Percentiles rank a stretch among this genome's conserved stretches.
Conservation (phyloP, 2,329 filamentous ascomycete species). For the Aspergillus brunneoviolaceus region DNA sequence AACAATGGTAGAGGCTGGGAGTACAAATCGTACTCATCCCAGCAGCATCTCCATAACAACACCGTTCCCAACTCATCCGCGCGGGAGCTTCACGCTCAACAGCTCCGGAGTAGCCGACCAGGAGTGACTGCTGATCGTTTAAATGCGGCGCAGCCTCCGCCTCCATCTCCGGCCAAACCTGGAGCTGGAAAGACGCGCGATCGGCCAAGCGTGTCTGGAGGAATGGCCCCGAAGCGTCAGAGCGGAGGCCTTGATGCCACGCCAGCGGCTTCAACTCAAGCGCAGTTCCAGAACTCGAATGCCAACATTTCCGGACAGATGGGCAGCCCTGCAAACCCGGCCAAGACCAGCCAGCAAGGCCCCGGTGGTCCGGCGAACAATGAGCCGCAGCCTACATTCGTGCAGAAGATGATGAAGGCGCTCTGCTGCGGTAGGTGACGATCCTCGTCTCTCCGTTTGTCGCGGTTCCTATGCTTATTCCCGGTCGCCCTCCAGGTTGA, state of each 20-base stretch:
- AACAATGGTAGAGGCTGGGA: slow-evolving; percentile 93
- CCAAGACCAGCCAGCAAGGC: slow-evolving; percentile 58
- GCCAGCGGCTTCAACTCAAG: slow-evolving; percentile 86
- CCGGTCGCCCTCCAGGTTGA: slow-evolving; percentile 35
- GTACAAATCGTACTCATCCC: slow-evolving; percentile 67
- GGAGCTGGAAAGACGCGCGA: slow-evolving; percentile 69
- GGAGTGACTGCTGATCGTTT: slow-evolving; percentile 80
- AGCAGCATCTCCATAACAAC: slow-evolving; percentile 77
- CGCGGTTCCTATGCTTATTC: slow-evolving; percentile 22
- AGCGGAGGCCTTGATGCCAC: slow-evolving; percentile 69
- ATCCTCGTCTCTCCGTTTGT: slow-evolving; percentile 15
- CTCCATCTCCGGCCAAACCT: slow-evolving; percentile 78
- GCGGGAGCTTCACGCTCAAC: slow-evolving; percentile 74
- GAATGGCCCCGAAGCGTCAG: slow-evolving; percentile 71
- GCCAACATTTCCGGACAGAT: slow-evolving; percentile 72
- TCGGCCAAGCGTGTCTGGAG: slow-evolving; percentile 75
- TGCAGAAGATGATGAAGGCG: slow-evolving; percentile 90
- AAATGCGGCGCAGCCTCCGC: slow-evolving; percentile 89
- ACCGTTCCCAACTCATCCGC: slow-evolving; percentile 76
- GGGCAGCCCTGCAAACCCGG: slow-evolving; percentile 57
- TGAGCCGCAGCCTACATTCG: slow-evolving; percentile 74
- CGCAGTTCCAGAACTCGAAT: slow-evolving; percentile 94
- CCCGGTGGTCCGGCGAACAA: slow-evolving; percentile 56
- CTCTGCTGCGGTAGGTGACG: slow-evolving; percentile 75
- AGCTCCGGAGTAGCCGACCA: slow-evolving; percentile 60